Conservation (phyloP, 1,284 basidiomycete genomes). For the Mycena sp. region DNA sequence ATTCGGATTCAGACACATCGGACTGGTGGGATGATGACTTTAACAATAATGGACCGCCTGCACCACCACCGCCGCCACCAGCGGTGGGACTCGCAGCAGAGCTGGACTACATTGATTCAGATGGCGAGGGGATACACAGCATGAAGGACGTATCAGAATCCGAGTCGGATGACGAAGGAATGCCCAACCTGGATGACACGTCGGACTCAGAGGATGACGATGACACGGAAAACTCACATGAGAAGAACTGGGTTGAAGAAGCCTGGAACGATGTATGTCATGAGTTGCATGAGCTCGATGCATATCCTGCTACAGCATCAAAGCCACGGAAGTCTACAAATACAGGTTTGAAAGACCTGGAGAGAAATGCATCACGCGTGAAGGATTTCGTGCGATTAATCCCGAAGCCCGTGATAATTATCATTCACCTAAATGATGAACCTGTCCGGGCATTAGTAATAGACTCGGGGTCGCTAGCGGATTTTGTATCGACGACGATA, state of each 20-base stretch:
- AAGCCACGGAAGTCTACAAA: neutral
- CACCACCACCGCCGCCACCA: neutral
- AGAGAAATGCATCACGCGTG: slow-evolving; percentile 13
- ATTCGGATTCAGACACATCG: neutral
- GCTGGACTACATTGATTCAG: neutral
- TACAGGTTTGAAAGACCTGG: neutral
- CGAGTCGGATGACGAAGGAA: neutral
- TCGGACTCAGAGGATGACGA: neutral
- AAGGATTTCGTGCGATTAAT: slow-evolving; percentile 34
- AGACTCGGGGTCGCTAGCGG: slow-evolving; percentile 44
- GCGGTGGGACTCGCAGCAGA: neutral
- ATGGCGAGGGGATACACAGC: too few relatives aligned
- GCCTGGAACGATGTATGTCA: neutral
- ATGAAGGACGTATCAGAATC: neutral
- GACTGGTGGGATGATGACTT: neutral
- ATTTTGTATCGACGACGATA: slow-evolving; percentile 46
- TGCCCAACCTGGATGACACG: neutral
- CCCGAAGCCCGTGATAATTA: slow-evolving; percentile 40
- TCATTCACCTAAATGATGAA: slow-evolving; percentile 38
- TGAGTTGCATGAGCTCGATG: neutral
- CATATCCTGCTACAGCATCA: neutral
- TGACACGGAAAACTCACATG: neutral
- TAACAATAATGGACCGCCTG: neutral
- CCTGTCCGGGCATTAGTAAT: slow-evolving; percentile 39
- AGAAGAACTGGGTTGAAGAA: neutral